Base-by-base conservation (phyloP, 768 basidiomycete species). In the Podaxis carcinomalis region DNA sequence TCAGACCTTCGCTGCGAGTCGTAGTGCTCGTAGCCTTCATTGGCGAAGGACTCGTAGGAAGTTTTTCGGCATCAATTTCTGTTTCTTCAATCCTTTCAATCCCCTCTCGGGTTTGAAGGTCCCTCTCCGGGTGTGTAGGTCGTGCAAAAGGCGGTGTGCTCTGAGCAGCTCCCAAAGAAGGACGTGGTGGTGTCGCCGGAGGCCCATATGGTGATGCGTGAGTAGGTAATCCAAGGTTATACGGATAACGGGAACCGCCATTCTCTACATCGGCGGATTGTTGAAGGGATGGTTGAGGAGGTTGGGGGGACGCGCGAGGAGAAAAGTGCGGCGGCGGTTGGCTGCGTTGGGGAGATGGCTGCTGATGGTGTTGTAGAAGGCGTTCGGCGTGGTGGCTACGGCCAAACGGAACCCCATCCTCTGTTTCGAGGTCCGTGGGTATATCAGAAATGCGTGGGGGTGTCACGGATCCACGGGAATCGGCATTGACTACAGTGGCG, bases 361-460 rank as follows among this genome's bases (percentile, higher is more conserved):
- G 70, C 36, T 74, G 74, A 63, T 80, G 82, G 39, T 78, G 77
- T 51, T 78, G 77, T 13, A 79, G 70, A 44, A 78, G 75, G 28
- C 84, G 78, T 44, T 86, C 82, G 5, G 80, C 77, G 64, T 87
- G 87, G 70, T 86, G 88, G 19, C 78, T 80, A 16, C 84, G 80
- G 21, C 87, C 88, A 51, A 86, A 81, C 4, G 85, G 85, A 56
- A 88, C 72, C 1, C 86, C 86, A 58, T 80, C 82, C 69, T 88
- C 86, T 6, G 81, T 81, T 65, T 88, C 85, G n/a, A 83, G 68
- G 53, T 84, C 84, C 11, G 76, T 75, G 19, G 85, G 83, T 4
- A 85, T 74, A 55, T 77, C 72, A 47, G 63, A 51, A 54, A 70
- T 66, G 64, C 73, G 76, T 3, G 86, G 82, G 39, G 82, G 80